Percentiles rank a stretch among this genome's conserved stretches.
These are phyloP conservation scores for Aureobasidium sp. DNA, from an alignment of 2,329 filamentous ascomycete genomes.

Conservation along the genomic window DNA sequence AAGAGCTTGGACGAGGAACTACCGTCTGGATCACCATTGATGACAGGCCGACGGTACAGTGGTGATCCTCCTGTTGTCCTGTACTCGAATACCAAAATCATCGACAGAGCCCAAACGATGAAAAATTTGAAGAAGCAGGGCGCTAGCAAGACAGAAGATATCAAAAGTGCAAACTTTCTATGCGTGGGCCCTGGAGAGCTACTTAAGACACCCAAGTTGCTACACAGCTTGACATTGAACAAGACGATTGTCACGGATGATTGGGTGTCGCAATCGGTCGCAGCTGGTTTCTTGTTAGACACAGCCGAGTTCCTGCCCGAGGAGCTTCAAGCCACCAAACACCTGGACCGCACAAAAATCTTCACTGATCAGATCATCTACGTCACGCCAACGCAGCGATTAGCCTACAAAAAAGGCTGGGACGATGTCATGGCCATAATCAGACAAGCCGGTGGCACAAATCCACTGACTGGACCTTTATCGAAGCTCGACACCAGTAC, in stretches of 20 bases:
- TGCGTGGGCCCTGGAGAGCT: conserved; percentile 2
- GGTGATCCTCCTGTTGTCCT: background rate
- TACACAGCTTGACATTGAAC: background rate
- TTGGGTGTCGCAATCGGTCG: conserved; percentile 4
- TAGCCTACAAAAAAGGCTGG: background rate
- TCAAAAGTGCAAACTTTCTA: background rate
- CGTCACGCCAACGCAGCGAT: background rate
- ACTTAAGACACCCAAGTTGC: conserved; percentile 6
- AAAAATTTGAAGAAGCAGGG: background rate
- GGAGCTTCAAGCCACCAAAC: background rate
- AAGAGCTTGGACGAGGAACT: background rate
- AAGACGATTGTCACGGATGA: conserved; percentile 9
- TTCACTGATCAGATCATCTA: conserved; percentile 2
- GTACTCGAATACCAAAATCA: conserved; percentile 4
- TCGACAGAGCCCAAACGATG: background rate
- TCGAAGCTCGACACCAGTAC: background rate
- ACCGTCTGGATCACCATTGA: background rate
- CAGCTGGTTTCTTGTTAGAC: background rate
- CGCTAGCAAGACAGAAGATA: background rate
- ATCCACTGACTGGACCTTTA: background rate
- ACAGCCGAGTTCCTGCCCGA: background rate
- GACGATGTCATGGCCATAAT: conserved; percentile 3
- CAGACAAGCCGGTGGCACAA: conserved; percentile 3
- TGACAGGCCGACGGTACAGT: background rate
- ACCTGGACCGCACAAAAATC: background rate